These are phyloP conservation scores for Fusarium sp. DNA, from an alignment of 2,329 filamentous ascomycete genomes.

Conservation along the genomic window DNA sequence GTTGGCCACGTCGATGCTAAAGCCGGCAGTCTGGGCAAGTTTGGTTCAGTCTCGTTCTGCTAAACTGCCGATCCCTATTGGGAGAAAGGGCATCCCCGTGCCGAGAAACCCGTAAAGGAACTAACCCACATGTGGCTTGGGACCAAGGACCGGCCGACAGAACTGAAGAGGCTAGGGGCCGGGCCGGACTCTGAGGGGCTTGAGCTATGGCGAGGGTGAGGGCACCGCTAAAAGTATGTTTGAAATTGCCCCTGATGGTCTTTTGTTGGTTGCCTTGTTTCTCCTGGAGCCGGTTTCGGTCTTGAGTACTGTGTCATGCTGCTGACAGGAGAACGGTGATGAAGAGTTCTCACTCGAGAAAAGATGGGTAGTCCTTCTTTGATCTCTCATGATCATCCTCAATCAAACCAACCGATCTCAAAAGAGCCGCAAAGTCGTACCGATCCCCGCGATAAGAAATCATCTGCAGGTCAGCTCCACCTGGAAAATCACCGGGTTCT, in stretches of 20 bases:
- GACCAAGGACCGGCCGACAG: background rate
- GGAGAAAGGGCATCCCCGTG: background rate
- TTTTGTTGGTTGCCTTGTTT: background rate
- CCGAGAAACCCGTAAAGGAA: background rate
- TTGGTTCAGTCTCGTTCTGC: background rate
- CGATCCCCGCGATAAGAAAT: background rate
- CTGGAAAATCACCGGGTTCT: background rate
- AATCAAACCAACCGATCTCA: background rate
- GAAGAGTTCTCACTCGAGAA: background rate
- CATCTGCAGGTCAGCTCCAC: background rate
- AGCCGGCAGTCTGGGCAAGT: constrained; percentile 7
- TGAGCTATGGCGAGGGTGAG: background rate
- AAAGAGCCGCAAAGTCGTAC: background rate
- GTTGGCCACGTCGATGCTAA: background rate
- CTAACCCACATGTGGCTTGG: constrained; percentile 8
- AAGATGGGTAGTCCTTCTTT: background rate
- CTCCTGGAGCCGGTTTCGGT: background rate
- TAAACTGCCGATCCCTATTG: constrained; percentile 12
- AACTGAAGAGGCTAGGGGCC: constrained; percentile 3
- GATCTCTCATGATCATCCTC: background rate
- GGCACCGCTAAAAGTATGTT: background rate
- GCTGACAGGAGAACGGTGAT: background rate
- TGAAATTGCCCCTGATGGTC: background rate
- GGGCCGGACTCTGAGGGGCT: background rate
- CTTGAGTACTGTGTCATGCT: background rate